Conservation (phyloP, 352 stramenopile genomes). For the Phytophthora lateralis region DNA sequence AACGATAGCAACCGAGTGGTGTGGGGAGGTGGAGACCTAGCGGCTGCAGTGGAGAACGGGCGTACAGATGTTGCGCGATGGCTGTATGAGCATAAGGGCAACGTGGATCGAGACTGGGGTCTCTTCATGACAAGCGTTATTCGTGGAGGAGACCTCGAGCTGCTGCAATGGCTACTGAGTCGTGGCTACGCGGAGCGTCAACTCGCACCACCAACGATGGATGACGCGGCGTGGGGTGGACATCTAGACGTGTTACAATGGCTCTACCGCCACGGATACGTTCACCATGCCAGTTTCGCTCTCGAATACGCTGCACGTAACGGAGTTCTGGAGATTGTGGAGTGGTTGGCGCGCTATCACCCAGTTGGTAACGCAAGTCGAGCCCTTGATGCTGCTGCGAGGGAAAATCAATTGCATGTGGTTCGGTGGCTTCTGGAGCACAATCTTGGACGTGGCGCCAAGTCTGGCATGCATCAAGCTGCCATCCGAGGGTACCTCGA, state of each 20-base stretch:
- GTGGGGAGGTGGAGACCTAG: constrained; percentile 35
- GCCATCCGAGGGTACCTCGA: constrained; percentile 33
- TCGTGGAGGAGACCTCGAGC: constrained; percentile 20
- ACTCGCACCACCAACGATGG: constrained; percentile 32
- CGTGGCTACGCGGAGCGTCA: constrained; percentile 30
- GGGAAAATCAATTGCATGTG: constrained; percentile 25
- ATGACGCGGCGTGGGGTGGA: constrained; percentile 32
- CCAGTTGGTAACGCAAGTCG: constrained; percentile 40
- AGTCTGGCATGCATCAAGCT: constrained; percentile 36
- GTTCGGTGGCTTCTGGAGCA: constrained; percentile 32
- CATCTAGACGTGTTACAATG: constrained; percentile 33
- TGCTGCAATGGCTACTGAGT: constrained; percentile 36
- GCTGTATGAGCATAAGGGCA: constrained; percentile 31
- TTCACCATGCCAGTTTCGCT: constrained; percentile 33
- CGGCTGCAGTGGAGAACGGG: constrained; percentile 30
- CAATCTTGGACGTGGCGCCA: constrained; percentile 32
- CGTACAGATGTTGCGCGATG: constrained; percentile 22
- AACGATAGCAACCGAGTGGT: constrained; percentile 24
- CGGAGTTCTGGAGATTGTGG: constrained; percentile 43
- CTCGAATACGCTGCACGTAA: constrained; percentile 43
- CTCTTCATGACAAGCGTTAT: constrained; percentile 28
- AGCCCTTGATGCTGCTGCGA: constrained; percentile 33
- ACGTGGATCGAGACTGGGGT: constrained; percentile 30
- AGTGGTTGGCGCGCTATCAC: constrained; percentile 36
- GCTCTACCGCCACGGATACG: constrained; percentile 34